Conservation (phyloP, 352 stramenopile genomes). For the Globisporangium polare region DNA sequence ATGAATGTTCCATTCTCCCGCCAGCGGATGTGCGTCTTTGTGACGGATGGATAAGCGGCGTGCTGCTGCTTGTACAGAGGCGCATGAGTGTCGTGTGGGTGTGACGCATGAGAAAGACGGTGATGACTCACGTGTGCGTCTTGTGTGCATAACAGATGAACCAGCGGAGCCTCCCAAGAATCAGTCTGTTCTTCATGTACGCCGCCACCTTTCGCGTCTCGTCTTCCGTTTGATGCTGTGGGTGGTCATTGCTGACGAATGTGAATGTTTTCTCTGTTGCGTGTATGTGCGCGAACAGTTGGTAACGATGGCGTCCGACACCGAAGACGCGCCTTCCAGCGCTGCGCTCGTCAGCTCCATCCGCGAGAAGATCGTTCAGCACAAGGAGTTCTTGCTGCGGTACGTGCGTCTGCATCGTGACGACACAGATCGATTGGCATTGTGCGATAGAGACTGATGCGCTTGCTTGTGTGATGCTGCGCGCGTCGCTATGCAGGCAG, state of each 20-base stretch:
- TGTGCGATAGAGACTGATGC: conserved; percentile 4
- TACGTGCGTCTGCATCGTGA: conserved; percentile 20
- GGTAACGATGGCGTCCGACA: conserved; percentile 47
- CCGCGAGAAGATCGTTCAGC: conserved; percentile 63
- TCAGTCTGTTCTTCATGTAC: conserved; percentile 18
- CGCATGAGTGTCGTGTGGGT: not conserved
- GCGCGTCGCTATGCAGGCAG: conserved; percentile 29
- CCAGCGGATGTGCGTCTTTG: not conserved
- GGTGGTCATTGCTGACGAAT: conserved; percentile 3
- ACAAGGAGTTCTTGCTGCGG: conserved; percentile 67
- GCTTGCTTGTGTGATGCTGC: not conserved
- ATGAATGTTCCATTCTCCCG: conserved; percentile 2
- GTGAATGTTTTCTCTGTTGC: conserved; percentile 12
- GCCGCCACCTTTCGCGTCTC: conserved; percentile 7
- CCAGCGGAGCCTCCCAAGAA: conserved; percentile 19
- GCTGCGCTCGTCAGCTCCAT: conserved; percentile 47
- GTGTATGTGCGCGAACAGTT: conserved; percentile 31
- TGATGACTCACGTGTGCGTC: conserved; percentile 2
- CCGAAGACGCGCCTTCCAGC: conserved; percentile 26
- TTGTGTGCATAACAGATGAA: conserved; percentile 18
- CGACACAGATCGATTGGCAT: not conserved
- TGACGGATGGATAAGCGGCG: conserved; percentile 1
- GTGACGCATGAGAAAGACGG: conserved; percentile 1
- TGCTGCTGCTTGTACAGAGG: not conserved
- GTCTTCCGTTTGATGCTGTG: not conserved